Conservation (phyloP, 2,329 filamentous ascomycete genomes). For the Sarocladium strictum region DNA sequence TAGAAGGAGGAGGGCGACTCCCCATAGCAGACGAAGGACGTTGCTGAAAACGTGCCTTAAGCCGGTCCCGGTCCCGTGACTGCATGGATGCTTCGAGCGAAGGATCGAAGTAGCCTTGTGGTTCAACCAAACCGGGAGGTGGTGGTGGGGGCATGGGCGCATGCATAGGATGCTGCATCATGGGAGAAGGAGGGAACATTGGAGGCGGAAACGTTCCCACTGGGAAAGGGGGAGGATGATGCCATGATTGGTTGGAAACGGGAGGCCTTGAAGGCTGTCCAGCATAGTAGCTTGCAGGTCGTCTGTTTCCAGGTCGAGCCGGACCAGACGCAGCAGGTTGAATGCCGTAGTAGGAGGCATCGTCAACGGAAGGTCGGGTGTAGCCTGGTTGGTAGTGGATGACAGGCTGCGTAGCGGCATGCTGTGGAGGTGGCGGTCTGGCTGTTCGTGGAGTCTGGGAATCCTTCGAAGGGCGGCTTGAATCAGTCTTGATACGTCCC, state of each 20-base stretch:
- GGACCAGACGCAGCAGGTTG: conserved; percentile 24
- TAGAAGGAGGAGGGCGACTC: not conserved
- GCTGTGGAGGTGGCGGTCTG: conserved; percentile 23
- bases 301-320: conserved; percentile 26
- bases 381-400: conserved; percentile 22
- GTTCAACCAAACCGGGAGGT: conserved; percentile 12
- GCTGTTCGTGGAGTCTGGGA: not conserved
- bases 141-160: conserved; percentile 21
- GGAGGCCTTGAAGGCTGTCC: conserved; percentile 24
- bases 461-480: not conserved
- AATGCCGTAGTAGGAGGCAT: conserved; percentile 29
- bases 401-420: conserved; percentile 26
- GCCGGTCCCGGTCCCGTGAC: conserved; percentile 1
- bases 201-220: conserved; percentile 24
- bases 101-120: conserved; percentile 25
- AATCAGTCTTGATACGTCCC: not conserved
- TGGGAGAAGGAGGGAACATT: conserved; percentile 17
- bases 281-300: conserved; percentile 30
- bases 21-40: conserved; percentile 27
- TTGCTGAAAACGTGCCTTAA: conserved; percentile 23
- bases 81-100: not conserved
- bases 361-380: conserved; percentile 26
- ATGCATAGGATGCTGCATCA: too few relatives aligned
- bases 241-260: conserved; percentile 21
- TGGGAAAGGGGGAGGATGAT: conserved; percentile 16